Conservation (phyloP, 2,329 filamentous ascomycete genomes). For the Endocalyx cinctus region DNA sequence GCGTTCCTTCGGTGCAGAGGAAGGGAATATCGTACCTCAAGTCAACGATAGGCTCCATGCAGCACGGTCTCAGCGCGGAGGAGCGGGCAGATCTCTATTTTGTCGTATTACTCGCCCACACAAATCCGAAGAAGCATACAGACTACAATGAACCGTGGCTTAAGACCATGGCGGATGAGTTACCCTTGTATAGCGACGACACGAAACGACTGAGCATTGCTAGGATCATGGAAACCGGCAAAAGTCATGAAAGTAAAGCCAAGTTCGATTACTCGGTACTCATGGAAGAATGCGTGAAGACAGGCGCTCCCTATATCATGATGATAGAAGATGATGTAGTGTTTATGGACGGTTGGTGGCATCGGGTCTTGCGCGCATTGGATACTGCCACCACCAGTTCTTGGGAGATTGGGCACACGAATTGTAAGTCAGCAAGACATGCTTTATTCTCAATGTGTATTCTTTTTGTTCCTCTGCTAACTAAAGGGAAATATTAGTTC, state of each 20-base stretch:
- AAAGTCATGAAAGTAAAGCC: conserved; percentile 15
- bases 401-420: no score
- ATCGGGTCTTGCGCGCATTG: no score
- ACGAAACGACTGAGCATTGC: no score
- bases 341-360: neutral
- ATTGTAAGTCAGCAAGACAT: no score
- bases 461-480: neutral
- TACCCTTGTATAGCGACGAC: conserved; percentile 14
- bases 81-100: conserved; percentile 16
- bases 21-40: conserved; percentile 19
- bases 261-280: conserved; percentile 18
- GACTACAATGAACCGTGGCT: conserved; percentile 17
- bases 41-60: conserved; percentile 18
- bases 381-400: no score
- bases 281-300: conserved; percentile 14
- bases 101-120: conserved; percentile 19
- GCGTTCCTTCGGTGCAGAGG: conserved; percentile 15
- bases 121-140: conserved; percentile 15
- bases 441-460: neutral
- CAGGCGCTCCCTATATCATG: conserved; percentile 15
- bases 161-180: conserved; percentile 14
- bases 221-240: conserved; percentile 7
- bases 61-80: conserved; percentile 14
- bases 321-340: conserved; percentile 16
- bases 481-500: neutral